Evolutionary conservation across 2,329 filamentous ascomycete genomes (phyloP), one percentile per base, ranked within the genome.

Genomic region (Colletotrichum lini): DNA sequence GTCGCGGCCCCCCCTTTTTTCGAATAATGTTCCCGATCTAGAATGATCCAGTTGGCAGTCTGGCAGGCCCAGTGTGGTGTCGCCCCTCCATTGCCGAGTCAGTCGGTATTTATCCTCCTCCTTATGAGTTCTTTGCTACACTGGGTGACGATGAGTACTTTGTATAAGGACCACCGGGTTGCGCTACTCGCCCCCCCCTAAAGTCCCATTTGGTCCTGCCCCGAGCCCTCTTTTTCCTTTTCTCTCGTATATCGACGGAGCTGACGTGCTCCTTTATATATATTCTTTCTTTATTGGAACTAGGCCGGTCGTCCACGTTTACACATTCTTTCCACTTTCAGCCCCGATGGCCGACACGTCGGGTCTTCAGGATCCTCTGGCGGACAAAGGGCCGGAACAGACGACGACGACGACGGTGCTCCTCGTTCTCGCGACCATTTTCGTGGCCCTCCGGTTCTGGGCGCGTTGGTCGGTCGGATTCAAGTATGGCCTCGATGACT

Each of bases 401-500:
- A 70, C 54, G 21, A 62, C 54, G 40, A 70, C 67, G 12, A 70
- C 67, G 9, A 70, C 67, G 42, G 47, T 62, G 23, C 49, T 70
- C 21, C 67, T 70, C 47, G 62, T 71, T 38, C 68, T 71, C 38
- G 68, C 68, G 9, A 67, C 68, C 7, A 15, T 63, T 5, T 68
- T 71, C 9, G 68, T 71, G 21, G 68, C 50, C 18, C 42, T 71
- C 5, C 58, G 68, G 7, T 63, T 68, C 65, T 71, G 68, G 65
- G 53, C 68, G 50, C 50, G 68, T 53, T 71, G 49, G 68, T 40
- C 52, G 26, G 53, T 71, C 49, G 65, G 64, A 6, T 71, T 71
- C 30, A 30, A 71, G 52, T 71, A 63, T 40, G 65, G 64, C 35
- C 58, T 63, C 53, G 68, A 68, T 68, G 64, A 71, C 53, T 63